Percentiles rank a stretch among this genome's conserved stretches.
These are phyloP conservation scores for Beauveria asiatica DNA, from an alignment of 2,329 filamentous ascomycete species.

Conservation along the genomic window DNA sequence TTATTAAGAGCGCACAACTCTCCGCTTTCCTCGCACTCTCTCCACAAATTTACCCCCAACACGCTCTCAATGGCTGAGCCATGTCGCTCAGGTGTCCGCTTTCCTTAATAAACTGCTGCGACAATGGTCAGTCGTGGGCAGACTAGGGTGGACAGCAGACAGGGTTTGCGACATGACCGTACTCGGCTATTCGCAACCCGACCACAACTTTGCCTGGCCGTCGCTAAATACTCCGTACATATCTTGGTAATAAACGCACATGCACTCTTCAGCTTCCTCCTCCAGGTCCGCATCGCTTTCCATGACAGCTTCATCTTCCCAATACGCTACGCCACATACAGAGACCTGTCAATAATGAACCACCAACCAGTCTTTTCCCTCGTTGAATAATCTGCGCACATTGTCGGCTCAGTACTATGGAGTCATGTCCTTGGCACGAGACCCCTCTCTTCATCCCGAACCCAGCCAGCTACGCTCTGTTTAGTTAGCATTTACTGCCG, in stretches of 20 bases:
- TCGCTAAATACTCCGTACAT: too few species aligned
- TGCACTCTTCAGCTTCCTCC: not conserved
- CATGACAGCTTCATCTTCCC: not conserved
- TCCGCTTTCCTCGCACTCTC: not conserved
- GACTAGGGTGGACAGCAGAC: not conserved
- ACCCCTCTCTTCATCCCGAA: constrained; percentile 2
- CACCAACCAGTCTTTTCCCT: not conserved
- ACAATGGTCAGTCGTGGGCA: not conserved
- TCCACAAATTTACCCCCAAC: constrained; percentile 10
- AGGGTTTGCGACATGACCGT: not conserved
- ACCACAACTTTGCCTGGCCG: not conserved
- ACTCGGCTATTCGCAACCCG: constrained; percentile 1
- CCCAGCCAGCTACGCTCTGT: not conserved
- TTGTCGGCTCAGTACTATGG: not conserved
- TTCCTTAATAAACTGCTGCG: not conserved
- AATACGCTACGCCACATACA: too few species aligned
- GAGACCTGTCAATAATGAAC: too few species aligned
- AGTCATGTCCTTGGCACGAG: constrained; percentile 2
- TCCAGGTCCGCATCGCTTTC: too few species aligned
- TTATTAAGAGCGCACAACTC: not conserved
- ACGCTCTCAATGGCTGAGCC: not conserved
- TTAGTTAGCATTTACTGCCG: not conserved
- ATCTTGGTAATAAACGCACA: not conserved
- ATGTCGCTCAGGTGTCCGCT: not conserved
- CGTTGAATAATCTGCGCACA: constrained; percentile 1